Evolutionary conservation across 1,284 basidiomycete species (phyloP), one percentile per base, ranked within the genome.

Genomic region (Cutaneotrichosporon cutaneum): DNA sequence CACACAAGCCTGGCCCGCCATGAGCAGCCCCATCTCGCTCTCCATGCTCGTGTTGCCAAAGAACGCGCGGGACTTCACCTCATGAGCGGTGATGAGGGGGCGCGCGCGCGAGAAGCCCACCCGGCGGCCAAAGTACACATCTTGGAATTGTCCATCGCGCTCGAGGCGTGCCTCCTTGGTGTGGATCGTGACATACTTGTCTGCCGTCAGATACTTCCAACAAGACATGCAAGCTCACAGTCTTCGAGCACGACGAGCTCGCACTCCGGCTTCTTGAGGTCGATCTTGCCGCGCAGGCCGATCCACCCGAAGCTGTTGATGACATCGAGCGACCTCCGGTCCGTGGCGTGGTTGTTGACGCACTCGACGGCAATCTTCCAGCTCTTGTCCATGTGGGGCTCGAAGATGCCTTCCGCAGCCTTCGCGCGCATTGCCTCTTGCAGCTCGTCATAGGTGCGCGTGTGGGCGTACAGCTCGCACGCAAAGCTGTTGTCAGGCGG

Each of bases 31-130:
- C 66, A 97, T 89, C 74, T 97, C 93, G 1, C 94, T 87, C 71
- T 98, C 94, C 96, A 99, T 99, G 69, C 90, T 92, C 0, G 96
- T 99, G 70, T 96, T 99, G 10, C 96, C 95, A 74, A 88, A 98
- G 75, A 92, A 96, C 16, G 82, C 82, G 8, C 96, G 85, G 72
- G 92, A 92, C 78, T 97, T 98, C 59, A 99, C 88, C 68, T 94
- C 87, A 65, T 92, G 92, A 56, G 81, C 85, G 36, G 79, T 77
- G 52, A 92, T 82, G 32, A 94, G 81, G 1, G 82, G 73, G 13
- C 92, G 85, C 0, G 90, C 90, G 24, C 84, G 83, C 0, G 90
- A 89, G 70, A 88, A 83, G 54, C 83, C 86, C 78, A 93, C 90
- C 84, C 91, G 85, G 82, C 88, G 87, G 70, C 90, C 91, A 70